Evolutionary conservation across 345 rosid genomes (phyloP).

Genomic region (Clausena lansium): DNA sequence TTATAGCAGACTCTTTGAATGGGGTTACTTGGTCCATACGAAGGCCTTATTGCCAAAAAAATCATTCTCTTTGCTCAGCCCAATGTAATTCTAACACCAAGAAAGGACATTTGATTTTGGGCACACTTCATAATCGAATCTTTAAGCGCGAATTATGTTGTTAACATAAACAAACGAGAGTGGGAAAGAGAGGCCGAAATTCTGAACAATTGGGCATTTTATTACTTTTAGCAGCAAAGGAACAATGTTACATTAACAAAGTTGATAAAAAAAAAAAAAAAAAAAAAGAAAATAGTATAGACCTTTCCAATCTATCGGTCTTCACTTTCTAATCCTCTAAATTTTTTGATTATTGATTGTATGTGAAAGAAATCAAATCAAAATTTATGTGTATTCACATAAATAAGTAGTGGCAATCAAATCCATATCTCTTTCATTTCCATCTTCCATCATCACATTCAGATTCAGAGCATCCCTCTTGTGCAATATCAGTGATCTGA

Average conservation of each 20-base stretch:
- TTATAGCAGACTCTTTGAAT: no score
- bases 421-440: conserved; percentile 26
- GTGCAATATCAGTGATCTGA: conserved; percentile 76
- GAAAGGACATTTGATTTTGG: no score
- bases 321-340: neutral
- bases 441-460: conserved; percentile 55
- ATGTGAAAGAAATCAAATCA: neutral
- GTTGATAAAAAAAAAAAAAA: neutral
- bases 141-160: no score
- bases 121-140: no score
- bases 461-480: conserved; percentile 75
- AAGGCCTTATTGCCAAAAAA: no score
- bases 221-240: neutral
- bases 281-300: neutral
- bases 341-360: neutral
- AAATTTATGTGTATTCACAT: neutral
- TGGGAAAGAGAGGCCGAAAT: no score
- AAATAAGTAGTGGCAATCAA: neutral
- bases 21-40: no score
- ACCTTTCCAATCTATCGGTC: neutral
- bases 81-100: no score
- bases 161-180: neutral
- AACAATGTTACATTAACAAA: neutral
- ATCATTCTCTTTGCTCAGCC: no score
- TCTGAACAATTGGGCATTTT: neutral